Percentiles rank a stretch among this genome's conserved stretches.
phyloP scores from a whole-genome alignment of 1,284 basidiomycete species.

The Ceratobasidium sp. region DNA sequence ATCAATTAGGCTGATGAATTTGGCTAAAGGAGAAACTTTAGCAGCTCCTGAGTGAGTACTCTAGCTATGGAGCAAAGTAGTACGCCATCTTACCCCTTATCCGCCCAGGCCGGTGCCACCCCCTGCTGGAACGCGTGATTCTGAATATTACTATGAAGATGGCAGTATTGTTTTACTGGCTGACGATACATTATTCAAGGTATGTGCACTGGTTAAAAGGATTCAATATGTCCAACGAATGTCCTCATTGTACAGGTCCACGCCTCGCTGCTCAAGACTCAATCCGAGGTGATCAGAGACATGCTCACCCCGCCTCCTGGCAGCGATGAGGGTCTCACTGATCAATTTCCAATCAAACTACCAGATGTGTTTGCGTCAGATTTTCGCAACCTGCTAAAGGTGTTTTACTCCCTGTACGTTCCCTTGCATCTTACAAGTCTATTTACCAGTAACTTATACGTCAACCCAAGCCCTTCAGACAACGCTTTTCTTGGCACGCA shows the following conservation, averaged over 20 bases:
- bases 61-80: no score
- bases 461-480: neutral
- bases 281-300: neutral
- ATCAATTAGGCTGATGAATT: no score
- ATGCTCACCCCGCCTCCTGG: neutral
- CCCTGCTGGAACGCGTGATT: neutral
- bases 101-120: neutral
- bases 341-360: neutral
- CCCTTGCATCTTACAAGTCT: neutral
- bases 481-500: neutral
- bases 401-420: conserved; percentile 16
- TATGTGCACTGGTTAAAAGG: neutral
- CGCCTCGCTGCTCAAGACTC: neutral
- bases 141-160: conserved; percentile 27
- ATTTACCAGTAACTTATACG: neutral
- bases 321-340: neutral
- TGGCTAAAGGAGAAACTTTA: no score
- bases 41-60: no score
- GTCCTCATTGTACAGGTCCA: neutral
- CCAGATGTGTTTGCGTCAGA: neutral
- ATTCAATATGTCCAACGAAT: no score
- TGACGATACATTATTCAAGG: conserved; percentile 24
- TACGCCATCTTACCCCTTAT: neutral
- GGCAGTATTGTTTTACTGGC: conserved; percentile 18
- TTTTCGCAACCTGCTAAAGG: neutral